These are phyloP conservation scores for Tolypocladium endophyticum DNA, from an alignment of 2,329 filamentous ascomycete genomes.

Conservation along the genomic window DNA sequence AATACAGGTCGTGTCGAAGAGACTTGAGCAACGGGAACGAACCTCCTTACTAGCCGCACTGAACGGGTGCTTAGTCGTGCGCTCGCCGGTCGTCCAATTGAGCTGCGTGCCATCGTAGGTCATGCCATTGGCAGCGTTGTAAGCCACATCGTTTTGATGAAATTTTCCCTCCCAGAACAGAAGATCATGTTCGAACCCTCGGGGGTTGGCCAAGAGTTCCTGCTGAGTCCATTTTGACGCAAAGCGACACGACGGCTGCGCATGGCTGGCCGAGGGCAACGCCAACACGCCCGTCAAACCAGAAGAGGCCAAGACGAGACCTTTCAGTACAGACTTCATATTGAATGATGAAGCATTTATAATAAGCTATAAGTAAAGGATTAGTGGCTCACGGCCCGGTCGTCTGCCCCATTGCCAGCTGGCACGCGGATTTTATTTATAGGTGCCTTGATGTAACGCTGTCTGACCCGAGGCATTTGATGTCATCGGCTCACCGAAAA, in stretches of 20 bases:
- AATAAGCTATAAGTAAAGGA: not conserved
- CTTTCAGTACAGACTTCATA: not conserved
- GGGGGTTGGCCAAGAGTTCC: slow-evolving; percentile 15
- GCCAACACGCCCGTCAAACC: not conserved
- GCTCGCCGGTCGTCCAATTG: slow-evolving; percentile 24
- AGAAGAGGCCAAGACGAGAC: not conserved
- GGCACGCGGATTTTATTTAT: not conserved
- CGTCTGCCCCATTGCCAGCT: too few relatives aligned
- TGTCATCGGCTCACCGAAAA: not conserved
- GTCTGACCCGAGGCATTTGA: not conserved
- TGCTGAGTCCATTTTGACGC: slow-evolving; percentile 17
- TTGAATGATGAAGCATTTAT: not conserved
- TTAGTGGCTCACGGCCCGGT: not conserved
- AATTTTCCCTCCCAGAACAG: slow-evolving; percentile 34
- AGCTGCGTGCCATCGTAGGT: slow-evolving; percentile 28
- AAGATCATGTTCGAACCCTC: slow-evolving; percentile 23
- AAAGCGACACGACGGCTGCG: slow-evolving; percentile 18
- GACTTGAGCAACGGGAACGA: not conserved
- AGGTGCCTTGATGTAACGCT: not conserved
- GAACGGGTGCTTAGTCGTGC: slow-evolving; percentile 23
- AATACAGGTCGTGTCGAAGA: not conserved
- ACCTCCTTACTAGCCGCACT: slow-evolving; percentile 28
- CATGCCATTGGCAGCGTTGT: slow-evolving; percentile 30
- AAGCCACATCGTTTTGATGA: slow-evolving; percentile 27
- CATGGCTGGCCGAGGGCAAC: not conserved